phyloP scores from a whole-genome alignment of 1,139 yeast species.

The Pichia sp. region DNA sequence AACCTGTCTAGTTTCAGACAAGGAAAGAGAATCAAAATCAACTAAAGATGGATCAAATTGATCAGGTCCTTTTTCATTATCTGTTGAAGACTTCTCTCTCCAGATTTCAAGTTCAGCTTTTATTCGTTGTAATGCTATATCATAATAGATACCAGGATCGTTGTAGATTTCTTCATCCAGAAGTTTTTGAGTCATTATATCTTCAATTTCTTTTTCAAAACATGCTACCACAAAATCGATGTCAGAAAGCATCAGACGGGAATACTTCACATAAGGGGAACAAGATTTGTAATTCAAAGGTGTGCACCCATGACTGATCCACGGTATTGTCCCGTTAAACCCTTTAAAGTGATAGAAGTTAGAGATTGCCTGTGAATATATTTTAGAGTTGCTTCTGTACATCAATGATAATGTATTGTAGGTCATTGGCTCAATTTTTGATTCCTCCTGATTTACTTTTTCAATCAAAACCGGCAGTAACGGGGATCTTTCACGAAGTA shows the following conservation, averaged over 20 bases:
- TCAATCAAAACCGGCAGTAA: slow-evolving; percentile 62
- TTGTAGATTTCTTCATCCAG: slow-evolving; percentile 52
- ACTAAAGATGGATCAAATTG: background rate
- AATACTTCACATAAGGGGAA: slow-evolving; percentile 34
- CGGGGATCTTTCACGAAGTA: slow-evolving; percentile 47
- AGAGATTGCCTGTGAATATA: slow-evolving; percentile 55
- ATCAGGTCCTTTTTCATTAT: background rate
- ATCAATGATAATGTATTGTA: slow-evolving; percentile 62
- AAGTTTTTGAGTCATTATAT: slow-evolving; percentile 41
- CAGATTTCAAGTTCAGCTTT: slow-evolving; percentile 34
- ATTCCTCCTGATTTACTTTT: slow-evolving; percentile 52
- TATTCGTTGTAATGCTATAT: slow-evolving; percentile 51
- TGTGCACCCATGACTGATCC: slow-evolving; percentile 27
- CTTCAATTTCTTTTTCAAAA: slow-evolving; percentile 49
- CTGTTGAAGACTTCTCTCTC: slow-evolving; percentile 9
- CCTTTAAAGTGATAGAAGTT: slow-evolving; percentile 17
- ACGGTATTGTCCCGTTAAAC: slow-evolving; percentile 34
- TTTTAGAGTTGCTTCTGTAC: slow-evolving; percentile 55
- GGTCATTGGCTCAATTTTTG: slow-evolving; percentile 42
- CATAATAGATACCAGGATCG: slow-evolving; percentile 52
- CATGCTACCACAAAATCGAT: slow-evolving; percentile 43
- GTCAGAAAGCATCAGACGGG: slow-evolving; percentile 63
- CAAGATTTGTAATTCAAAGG: slow-evolving; percentile 19
- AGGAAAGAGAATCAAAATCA: background rate
- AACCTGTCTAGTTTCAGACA: background rate